Percentiles rank a stretch among this genome's conserved stretches.
These are phyloP conservation scores for Ganoderma boninense DNA, from an alignment of 1,284 basidiomycete genomes.

Conservation along the genomic window DNA sequence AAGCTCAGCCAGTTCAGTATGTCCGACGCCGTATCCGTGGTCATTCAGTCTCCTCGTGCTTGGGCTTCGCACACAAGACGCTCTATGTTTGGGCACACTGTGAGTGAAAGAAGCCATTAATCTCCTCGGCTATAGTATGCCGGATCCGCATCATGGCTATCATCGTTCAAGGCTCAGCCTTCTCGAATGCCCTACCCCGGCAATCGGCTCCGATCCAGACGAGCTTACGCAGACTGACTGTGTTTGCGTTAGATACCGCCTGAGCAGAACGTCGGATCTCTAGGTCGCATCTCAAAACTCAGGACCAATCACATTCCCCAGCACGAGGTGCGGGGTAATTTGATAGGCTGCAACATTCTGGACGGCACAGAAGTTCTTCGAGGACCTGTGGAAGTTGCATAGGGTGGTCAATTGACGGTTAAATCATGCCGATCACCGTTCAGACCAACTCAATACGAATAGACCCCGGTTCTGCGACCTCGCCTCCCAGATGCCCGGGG, in stretches of 20 bases:
- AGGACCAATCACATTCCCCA: not conserved
- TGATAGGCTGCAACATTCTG: not conserved
- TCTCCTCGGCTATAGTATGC: not conserved
- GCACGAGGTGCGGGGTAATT: not conserved
- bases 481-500: not conserved
- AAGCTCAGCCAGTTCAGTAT: too few species aligned
- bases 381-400: too few species aligned
- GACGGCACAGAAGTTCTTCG: not conserved
- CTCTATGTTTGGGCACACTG: not conserved
- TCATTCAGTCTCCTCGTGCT: not conserved
- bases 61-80: not conserved
- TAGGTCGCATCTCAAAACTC: too few species aligned
- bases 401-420: not conserved
- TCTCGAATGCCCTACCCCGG: not conserved
- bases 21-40: too few species aligned
- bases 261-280: too few species aligned
- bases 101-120: not conserved
- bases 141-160: not conserved
- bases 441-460: conserved; percentile 10
- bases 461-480: not conserved
- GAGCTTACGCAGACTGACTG: not conserved
- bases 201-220: not conserved
- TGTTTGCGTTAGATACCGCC: too few species aligned
- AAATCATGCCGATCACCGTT: not conserved
- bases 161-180: not conserved